Evolutionary conservation across 257 asterid species (phyloP).

Genomic region (Nicotiana noctiflora): DNA sequence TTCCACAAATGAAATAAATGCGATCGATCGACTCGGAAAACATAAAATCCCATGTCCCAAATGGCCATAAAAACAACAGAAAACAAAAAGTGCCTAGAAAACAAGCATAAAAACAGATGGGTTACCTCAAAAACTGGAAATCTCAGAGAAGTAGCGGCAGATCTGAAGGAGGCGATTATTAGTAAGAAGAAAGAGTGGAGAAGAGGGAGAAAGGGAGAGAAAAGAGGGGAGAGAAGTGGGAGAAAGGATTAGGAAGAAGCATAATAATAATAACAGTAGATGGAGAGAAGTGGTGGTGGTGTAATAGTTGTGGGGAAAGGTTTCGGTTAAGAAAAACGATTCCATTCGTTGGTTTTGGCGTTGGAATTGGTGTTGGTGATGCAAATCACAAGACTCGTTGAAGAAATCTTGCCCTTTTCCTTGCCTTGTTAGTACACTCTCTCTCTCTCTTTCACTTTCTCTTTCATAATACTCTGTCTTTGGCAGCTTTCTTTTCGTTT

Average conservation of each 20-base stretch:
- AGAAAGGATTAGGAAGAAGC: background rate
- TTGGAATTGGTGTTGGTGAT: conserved; percentile 19
- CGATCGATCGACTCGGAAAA: background rate
- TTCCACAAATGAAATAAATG: background rate
- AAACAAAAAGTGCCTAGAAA: background rate
- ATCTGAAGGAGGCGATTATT: background rate
- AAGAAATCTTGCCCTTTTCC: conserved; percentile 33
- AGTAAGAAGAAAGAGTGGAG: background rate
- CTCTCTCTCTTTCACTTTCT: conserved; percentile 12
- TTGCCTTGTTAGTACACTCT: conserved; percentile 21
- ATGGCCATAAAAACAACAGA: background rate
- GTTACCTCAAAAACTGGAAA: background rate
- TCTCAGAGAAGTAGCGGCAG: background rate
- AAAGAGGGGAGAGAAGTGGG: background rate
- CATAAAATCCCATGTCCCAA: background rate
- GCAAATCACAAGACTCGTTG: conserved; percentile 31
- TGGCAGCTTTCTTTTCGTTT: conserved; percentile 48
- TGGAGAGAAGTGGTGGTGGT: conserved; percentile 47
- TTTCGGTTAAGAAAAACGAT: conserved; percentile 46
- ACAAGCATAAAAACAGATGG: background rate
- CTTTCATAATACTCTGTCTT: conserved; percentile 8
- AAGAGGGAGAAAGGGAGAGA: background rate
- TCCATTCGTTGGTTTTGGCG: conserved; percentile 52
- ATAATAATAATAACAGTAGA: conserved; percentile 29
- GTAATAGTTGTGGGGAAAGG: conserved; percentile 41